Conservation (phyloP, 1,284 basidiomycete species). For the Naganishia liquefaciens region DNA sequence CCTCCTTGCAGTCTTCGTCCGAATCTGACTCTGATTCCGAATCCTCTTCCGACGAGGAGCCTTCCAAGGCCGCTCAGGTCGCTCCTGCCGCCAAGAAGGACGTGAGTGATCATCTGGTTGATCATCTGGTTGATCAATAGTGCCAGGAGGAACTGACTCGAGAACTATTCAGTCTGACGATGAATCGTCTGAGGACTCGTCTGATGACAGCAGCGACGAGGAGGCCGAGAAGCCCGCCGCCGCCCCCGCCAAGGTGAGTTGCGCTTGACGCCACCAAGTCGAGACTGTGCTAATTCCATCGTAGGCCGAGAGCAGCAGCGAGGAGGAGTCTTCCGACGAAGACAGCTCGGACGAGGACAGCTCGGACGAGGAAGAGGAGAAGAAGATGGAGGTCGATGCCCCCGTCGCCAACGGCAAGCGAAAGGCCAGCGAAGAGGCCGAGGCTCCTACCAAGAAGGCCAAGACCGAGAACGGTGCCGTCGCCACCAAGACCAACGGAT, state of each 20-base stretch:
- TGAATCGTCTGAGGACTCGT: constrained; percentile 28
- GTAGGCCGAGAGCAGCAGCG: constrained; percentile 24
- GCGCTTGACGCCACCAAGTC: background rate
- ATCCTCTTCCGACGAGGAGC: constrained; percentile 48
- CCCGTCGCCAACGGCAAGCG: constrained; percentile 66
- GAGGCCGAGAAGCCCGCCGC: constrained; percentile 37
- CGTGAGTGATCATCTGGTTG: constrained; percentile 9
- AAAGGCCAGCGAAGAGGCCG: constrained; percentile 71
- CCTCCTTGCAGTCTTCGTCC: constrained; percentile 5
- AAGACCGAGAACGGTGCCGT: constrained; percentile 59
- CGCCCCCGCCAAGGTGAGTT: constrained; percentile 36
- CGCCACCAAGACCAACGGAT: constrained; percentile 52
- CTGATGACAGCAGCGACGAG: constrained; percentile 32
- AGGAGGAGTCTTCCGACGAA: constrained; percentile 46
- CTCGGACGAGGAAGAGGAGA: constrained; percentile 57
- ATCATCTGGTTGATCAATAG: background rate
- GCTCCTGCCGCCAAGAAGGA: constrained; percentile 37
- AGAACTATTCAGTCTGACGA: constrained; percentile 25
- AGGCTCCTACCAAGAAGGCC: constrained; percentile 74
- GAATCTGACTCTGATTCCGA: constrained; percentile 41
- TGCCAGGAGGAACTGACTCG: background rate
- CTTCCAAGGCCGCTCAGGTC: constrained; percentile 37
- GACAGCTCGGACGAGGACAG: constrained; percentile 51
- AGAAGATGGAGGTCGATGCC: constrained; percentile 55
- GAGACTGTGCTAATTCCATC: background rate